Conservation (phyloP, 257 asterid genomes). For the Salvia splendens region DNA sequence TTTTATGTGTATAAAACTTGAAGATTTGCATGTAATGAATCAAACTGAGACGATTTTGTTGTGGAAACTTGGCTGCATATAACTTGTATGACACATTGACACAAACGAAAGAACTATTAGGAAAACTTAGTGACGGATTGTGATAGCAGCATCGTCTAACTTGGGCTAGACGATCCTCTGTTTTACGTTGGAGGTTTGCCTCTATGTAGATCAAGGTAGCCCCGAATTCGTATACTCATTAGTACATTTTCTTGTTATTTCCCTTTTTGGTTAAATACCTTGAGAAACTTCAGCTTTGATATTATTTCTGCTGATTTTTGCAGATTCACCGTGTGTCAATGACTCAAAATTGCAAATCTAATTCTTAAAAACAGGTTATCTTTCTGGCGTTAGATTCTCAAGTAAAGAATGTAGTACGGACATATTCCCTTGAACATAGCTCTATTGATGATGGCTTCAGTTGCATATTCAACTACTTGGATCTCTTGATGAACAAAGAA, state of each 20-base stretch:
- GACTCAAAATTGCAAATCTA: slow-evolving; percentile 30
- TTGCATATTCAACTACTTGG: slow-evolving; percentile 54
- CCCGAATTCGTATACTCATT: background rate
- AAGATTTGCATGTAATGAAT: too few relatives aligned
- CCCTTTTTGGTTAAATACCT: background rate
- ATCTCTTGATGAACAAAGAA: slow-evolving; percentile 48
- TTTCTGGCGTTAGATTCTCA: slow-evolving; percentile 73
- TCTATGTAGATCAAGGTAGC: slow-evolving; percentile 10
- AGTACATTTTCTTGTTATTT: background rate
- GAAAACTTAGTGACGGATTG: too few relatives aligned
- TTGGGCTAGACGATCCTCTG: too few relatives aligned
- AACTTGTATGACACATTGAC: too few relatives aligned
- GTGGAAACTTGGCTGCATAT: too few relatives aligned
- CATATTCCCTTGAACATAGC: slow-evolving; percentile 70
- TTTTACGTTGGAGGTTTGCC: too few relatives aligned
- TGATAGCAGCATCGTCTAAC: too few relatives aligned
- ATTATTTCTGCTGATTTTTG: slow-evolving; percentile 8
- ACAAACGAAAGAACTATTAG: too few relatives aligned
- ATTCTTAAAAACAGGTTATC: slow-evolving; percentile 58
- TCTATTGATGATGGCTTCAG: slow-evolving; percentile 57
- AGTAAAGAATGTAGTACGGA: slow-evolving; percentile 64
- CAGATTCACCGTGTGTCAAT: slow-evolving; percentile 18
- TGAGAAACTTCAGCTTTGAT: slow-evolving; percentile 6
- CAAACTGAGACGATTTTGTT: too few relatives aligned
- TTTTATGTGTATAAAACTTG: too few relatives aligned